These are phyloP conservation scores for Dactylorhiza incarnata DNA, from an alignment of 106 monocot species.

Conservation along the genomic window DNA sequence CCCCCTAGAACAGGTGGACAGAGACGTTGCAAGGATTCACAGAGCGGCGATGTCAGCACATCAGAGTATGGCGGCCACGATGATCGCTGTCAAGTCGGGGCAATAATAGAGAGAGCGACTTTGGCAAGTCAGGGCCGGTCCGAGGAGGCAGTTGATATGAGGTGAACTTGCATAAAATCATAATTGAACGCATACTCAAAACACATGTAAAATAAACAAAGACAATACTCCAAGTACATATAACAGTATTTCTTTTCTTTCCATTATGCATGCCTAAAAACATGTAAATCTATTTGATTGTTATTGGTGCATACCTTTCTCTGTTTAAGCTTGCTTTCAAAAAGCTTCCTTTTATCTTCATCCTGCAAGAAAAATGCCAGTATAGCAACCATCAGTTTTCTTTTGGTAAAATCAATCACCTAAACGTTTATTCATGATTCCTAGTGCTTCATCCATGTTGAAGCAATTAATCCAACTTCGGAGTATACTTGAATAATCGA, in stretches of 20 bases:
- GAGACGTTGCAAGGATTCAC: too few species aligned
- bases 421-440: not conserved
- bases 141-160: too few species aligned
- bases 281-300: not conserved
- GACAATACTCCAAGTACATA: too few species aligned
- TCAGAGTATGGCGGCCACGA: too few species aligned
- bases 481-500: not conserved
- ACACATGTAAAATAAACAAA: too few species aligned
- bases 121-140: too few species aligned
- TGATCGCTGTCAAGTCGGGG: too few species aligned
- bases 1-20: too few species aligned
- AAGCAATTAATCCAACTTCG: not conserved
- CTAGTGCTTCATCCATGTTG: not conserved
- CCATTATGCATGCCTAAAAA: not conserved
- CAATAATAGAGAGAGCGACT: too few species aligned
- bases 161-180: too few species aligned
- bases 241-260: not conserved
- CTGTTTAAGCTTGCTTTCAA: constrained; percentile 80
- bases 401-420: not conserved
- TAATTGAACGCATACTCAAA: too few species aligned
- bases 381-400: not conserved
- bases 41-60: too few species aligned
- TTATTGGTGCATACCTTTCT: constrained; percentile 50
- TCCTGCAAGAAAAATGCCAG: constrained; percentile 33
- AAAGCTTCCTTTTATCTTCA: constrained; percentile 82